phyloP scores from a whole-genome alignment of 805 yeast species.

The Yarrowia hollandica region DNA sequence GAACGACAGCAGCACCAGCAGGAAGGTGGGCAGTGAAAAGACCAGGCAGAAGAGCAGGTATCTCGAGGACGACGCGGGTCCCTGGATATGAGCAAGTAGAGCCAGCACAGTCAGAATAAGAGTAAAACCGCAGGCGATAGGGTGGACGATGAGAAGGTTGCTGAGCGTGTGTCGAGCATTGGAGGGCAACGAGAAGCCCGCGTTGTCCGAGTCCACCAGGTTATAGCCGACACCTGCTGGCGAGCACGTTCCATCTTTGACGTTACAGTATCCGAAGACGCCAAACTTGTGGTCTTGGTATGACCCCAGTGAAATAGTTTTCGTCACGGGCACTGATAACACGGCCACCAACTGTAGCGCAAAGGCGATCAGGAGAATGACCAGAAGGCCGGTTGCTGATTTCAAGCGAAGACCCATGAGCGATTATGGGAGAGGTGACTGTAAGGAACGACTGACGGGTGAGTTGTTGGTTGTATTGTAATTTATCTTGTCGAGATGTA shows the following conservation, averaged over 20 bases:
- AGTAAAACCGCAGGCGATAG: slow-evolving; percentile 60
- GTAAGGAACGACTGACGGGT: slow-evolving; percentile 5
- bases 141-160: slow-evolving; percentile 64
- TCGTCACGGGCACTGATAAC: slow-evolving; percentile 60
- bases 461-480: neutral
- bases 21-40: slow-evolving; percentile 65
- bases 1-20: slow-evolving; percentile 70
- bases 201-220: slow-evolving; percentile 40
- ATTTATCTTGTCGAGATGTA: neutral
- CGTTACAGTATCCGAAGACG: slow-evolving; percentile 65
- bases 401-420: slow-evolving; percentile 36
- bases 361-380: slow-evolving; percentile 51
- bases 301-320: slow-evolving; percentile 50
- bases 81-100: slow-evolving; percentile 45
- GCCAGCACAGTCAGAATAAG: slow-evolving; percentile 48
- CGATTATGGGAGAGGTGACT: neutral
- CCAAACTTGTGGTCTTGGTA: slow-evolving; percentile 58
- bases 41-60: slow-evolving; percentile 55
- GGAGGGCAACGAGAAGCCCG: slow-evolving; percentile 55
- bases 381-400: slow-evolving; percentile 43
- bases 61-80: slow-evolving; percentile 44
- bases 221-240: slow-evolving; percentile 48
- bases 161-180: slow-evolving; percentile 60
- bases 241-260: slow-evolving; percentile 44
- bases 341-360: slow-evolving; percentile 61